Conservation (phyloP, 306 rosid species). For the Corylus heterophylla region DNA sequence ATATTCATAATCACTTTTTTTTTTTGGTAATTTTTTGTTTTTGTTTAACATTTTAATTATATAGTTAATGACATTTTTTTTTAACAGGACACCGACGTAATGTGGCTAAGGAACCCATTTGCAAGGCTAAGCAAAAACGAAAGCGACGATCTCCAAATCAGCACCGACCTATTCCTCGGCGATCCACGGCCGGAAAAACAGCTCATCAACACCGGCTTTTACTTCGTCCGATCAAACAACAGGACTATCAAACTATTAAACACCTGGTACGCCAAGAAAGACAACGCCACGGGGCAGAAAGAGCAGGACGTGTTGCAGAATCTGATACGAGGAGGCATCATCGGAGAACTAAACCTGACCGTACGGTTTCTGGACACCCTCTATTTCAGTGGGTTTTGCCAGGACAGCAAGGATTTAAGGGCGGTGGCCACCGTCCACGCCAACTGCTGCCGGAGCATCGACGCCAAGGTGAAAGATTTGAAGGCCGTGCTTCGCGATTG, state of each 20-base stretch:
- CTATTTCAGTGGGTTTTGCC: conserved; percentile 83
- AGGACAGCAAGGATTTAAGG: conserved; percentile 60
- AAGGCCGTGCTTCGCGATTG: conserved; percentile 51
- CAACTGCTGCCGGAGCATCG: conserved; percentile 74
- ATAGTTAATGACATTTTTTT: no score
- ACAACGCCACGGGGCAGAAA: conserved; percentile 51
- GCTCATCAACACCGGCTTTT: conserved; percentile 75
- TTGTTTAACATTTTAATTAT: no score
- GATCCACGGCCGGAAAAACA: conserved; percentile 50
- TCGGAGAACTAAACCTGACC: conserved; percentile 43
- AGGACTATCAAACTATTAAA: conserved; percentile 63
- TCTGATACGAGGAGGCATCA: conserved; percentile 39
- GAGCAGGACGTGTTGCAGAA: conserved; percentile 73
- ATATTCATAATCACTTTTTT: no score
- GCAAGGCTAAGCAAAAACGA: conserved; percentile 49
- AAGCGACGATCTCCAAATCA: conserved; percentile 64
- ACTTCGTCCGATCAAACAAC: conserved; percentile 59
- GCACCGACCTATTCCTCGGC: conserved; percentile 46
- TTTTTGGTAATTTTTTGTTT: no score
- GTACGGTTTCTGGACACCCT: conserved; percentile 70
- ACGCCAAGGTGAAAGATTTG: conserved; percentile 58
- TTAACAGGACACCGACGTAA: conserved; percentile 68
- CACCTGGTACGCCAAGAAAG: conserved; percentile 60
- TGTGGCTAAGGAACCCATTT: conserved; percentile 89
- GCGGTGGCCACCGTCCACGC: conserved; percentile 69